These are phyloP conservation scores for Candida succiphila DNA, from an alignment of 805 yeast species.

Conservation along the genomic window DNA sequence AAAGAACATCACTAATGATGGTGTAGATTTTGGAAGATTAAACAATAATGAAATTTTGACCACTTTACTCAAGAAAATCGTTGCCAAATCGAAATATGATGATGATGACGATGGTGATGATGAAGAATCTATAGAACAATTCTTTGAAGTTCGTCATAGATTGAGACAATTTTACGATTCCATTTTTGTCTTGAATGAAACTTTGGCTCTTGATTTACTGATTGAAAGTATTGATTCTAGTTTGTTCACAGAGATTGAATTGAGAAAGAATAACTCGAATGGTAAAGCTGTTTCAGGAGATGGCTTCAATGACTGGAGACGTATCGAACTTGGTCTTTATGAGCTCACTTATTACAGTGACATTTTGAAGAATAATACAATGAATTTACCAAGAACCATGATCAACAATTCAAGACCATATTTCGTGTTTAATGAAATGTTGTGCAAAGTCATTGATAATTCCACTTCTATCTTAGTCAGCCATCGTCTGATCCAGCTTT, in stretches of 20 bases:
- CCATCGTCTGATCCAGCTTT: conserved; percentile 76
- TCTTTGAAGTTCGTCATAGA: conserved; percentile 66
- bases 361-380: conserved; percentile 65
- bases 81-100: conserved; percentile 73
- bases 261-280: too few relatives aligned
- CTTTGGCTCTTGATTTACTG: conserved; percentile 24
- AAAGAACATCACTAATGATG: conserved; percentile 33
- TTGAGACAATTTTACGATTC: conserved; percentile 79
- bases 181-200: conserved; percentile 38
- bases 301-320: conserved; percentile 74
- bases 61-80: conserved; percentile 56
- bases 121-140: conserved; percentile 68
- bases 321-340: conserved; percentile 75
- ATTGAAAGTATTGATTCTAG: conserved; percentile 39
- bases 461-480: conserved; percentile 33
- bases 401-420: conserved; percentile 59
- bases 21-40: conserved; percentile 18
- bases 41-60: conserved; percentile 41
- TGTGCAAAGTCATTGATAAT: conserved; percentile 33
- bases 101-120: conserved; percentile 47
- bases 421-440: conserved; percentile 48
- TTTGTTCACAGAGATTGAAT: conserved; percentile 12
- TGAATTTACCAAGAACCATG: conserved; percentile 58
- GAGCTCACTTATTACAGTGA: conserved; percentile 77
- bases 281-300: too few relatives aligned